Evolutionary conservation across 2,329 filamentous ascomycete species (phyloP).

Genomic region (Arachnopeziza araneosa): DNA sequence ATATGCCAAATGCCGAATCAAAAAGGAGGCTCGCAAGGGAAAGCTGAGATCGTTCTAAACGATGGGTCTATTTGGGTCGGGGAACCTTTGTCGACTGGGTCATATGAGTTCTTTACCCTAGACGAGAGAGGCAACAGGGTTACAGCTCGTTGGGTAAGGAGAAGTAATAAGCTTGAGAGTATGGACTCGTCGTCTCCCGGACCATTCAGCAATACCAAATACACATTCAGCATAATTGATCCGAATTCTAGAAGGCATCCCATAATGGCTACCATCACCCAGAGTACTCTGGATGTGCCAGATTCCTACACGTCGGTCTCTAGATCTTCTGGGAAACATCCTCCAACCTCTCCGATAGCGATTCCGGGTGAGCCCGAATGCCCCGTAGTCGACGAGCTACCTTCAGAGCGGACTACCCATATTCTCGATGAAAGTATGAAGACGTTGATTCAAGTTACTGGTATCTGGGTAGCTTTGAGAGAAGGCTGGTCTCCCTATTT

Average conservation of each 20-base stretch:
- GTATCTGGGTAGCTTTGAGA: conserved; percentile 46
- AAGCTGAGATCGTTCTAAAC: conserved; percentile 58
- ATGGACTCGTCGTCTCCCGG: conserved; percentile 23
- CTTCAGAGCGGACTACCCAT: conserved; percentile 31
- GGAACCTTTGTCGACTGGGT: conserved; percentile 46
- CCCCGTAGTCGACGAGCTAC: conserved; percentile 8
- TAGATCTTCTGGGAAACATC: conserved; percentile 42
- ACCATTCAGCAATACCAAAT: conserved; percentile 45
- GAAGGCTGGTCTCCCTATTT: conserved; percentile 39
- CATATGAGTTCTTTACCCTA: conserved; percentile 57
- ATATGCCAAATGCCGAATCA: conserved; percentile 56
- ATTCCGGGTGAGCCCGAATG: conserved; percentile 9
- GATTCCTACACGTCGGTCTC: conserved; percentile 60
- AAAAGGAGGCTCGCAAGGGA: conserved; percentile 37
- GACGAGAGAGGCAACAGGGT: conserved; percentile 50
- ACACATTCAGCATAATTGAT: conserved; percentile 73
- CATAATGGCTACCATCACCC: conserved; percentile 64
- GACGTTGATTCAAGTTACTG: conserved; percentile 45
- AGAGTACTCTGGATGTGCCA: conserved; percentile 59
- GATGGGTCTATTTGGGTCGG: conserved; percentile 57
- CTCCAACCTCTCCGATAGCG: conserved; percentile 25
- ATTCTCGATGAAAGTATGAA: conserved; percentile 41
- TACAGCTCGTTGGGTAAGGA: conserved; percentile 66
- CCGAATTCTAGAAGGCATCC: conserved; percentile 65
- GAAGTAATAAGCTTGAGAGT: conserved; percentile 33